Percentiles rank a stretch among this genome's conserved stretches.
Conservation (phyloP, 192 early-diverging fungal species). For the Nowakowskiella sp. region DNA sequence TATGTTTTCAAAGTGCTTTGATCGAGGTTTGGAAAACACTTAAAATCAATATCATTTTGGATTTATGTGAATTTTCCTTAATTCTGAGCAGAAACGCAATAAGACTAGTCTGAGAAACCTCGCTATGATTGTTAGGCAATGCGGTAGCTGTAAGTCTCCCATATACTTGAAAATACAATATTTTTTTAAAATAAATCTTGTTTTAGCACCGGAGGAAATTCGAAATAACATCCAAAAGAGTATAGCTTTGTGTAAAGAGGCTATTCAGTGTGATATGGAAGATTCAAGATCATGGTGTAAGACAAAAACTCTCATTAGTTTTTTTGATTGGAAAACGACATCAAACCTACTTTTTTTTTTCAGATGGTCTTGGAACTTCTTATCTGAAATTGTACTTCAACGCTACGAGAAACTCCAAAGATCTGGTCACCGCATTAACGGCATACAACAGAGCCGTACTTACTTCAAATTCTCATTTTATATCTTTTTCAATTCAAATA, state of each 20-base stretch:
- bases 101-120: constrained; percentile 3
- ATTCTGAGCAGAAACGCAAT: neutral
- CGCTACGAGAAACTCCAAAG: constrained; percentile 5
- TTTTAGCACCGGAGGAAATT: neutral
- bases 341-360: too few relatives aligned
- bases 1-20: constrained; percentile 14
- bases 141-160: constrained; percentile 1
- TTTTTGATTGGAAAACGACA: too few relatives aligned
- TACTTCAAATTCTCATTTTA: neutral
- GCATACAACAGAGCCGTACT: constrained; percentile 10
- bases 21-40: neutral
- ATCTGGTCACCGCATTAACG: constrained; percentile 6
- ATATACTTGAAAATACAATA: neutral
- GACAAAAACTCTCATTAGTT: neutral
- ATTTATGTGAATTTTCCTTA: neutral
- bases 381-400: constrained; percentile 11
- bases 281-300: constrained; percentile 10
- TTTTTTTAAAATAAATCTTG: too few relatives aligned
- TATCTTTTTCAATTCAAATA: constrained; percentile 4
- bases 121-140: constrained; percentile 9
- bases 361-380: constrained; percentile 8
- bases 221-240: constrained; percentile 6
- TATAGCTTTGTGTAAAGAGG: constrained; percentile 13
- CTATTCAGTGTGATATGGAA: constrained; percentile 7
- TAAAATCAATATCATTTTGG: neutral